Evolutionary conservation across 2,329 filamentous ascomycete species (phyloP), one percentile per base, ranked within the genome.

Genomic region (Neobulgaria alba): DNA sequence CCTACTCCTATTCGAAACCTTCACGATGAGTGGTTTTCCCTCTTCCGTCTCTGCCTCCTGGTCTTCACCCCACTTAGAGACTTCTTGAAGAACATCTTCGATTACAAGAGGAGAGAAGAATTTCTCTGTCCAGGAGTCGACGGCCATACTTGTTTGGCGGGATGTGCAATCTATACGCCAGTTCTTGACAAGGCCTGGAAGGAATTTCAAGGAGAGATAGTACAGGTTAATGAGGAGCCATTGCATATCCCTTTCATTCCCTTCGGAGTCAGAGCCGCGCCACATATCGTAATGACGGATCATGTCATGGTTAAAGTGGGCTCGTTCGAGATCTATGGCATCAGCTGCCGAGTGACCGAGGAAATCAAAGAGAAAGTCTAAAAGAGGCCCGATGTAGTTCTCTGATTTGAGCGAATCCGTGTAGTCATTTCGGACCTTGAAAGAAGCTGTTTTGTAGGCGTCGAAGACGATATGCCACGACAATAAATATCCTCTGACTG

Each of bases 391-490:
- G 0, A 94, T 64, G 41, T 81, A 80, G 9, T 79, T 73, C 10
- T 80, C 79, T 18, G 82, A 73, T 58, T 88, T 92, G 41, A 98
- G 73, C 43, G 84, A 77, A 17, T 86, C 76, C 0, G 78, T 75
- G 55, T 95, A 96, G 54, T 89, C 80, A 43, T 76, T 77, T 51
- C 87, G 84, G 12, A 96, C 78, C 53, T 87, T 86, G 60, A 85
- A 82, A 0, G 89, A 86, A 10, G 88, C 79, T 15, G 79, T 77
- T 14, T 71, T 68, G 57, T 90, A 93, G 33, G 90, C 82, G 52
- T 94, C 87, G 57, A 94, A 96, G 0, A 95, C 72, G 1, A 96
- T 69, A 48, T 85, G 77, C 92, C 92, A 98, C 9, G 86, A 84
- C 19, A 95, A 68, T 2, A 98, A 70, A 56, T 95, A 98, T 8